Percentiles rank a stretch among this genome's conserved stretches.
These are phyloP conservation scores for Carex cristatella DNA, from an alignment of 176 grass and related monocot genomes.

Conservation along the genomic window DNA sequence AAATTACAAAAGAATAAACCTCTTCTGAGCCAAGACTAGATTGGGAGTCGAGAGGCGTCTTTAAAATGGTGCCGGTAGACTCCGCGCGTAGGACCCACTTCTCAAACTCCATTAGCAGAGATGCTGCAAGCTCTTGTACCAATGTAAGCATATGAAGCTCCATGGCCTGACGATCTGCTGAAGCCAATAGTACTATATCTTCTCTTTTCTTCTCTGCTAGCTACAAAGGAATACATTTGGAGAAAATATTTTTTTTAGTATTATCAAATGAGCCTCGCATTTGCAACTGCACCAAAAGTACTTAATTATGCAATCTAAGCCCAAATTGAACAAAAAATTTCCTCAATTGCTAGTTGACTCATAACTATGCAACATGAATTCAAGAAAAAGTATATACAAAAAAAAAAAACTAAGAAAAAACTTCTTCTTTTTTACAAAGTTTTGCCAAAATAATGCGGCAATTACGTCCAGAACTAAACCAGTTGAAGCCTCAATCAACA, in stretches of 20 bases:
- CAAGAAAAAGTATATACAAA: not conserved
- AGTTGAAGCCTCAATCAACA: not conserved
- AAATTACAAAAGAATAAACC: slow-evolving; percentile 38
- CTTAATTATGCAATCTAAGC: not conserved
- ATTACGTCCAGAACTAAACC: not conserved
- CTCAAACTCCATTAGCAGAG: slow-evolving; percentile 97
- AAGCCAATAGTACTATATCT: slow-evolving; percentile 68
- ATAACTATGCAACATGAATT: not conserved
- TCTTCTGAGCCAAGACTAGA: slow-evolving; percentile 99
- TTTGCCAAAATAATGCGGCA: not conserved
- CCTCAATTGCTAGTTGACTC: not conserved
- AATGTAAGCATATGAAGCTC: slow-evolving; percentile 98
- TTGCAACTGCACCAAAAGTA: not conserved
- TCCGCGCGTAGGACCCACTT: slow-evolving; percentile 98
- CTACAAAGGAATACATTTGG: slow-evolving; percentile 25
- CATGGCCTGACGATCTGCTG: slow-evolving; percentile 70
- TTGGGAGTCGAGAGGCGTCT: slow-evolving; percentile 99
- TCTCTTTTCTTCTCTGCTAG: slow-evolving; percentile 75
- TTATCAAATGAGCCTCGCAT: not conserved
- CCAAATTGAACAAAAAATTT: not conserved
- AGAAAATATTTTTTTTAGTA: not conserved
- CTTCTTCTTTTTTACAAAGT: not conserved
- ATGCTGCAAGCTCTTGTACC: slow-evolving; percentile 94
- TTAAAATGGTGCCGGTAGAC: slow-evolving; percentile 93
- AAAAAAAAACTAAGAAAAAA: not conserved